phyloP scores from a whole-genome alignment of 129 eudicot species.

The Dittrichia graveolens region DNA sequence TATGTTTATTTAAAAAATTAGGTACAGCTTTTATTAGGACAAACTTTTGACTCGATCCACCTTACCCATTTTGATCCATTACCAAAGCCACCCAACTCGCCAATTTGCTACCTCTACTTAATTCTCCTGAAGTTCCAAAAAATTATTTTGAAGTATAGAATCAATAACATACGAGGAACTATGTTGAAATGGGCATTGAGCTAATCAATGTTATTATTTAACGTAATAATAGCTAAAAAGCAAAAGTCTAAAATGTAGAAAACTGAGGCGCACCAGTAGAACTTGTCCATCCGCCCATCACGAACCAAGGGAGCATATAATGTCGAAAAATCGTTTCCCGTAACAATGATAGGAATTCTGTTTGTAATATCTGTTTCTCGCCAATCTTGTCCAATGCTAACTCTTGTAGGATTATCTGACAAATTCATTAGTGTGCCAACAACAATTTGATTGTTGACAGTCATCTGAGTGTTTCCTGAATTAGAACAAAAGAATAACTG shows the following conservation, averaged over 20 bases:
- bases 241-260: constrained; percentile 6
- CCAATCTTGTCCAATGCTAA: constrained; percentile 95
- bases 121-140: neutral
- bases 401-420: constrained; percentile 94
- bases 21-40: too few species aligned
- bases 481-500: constrained; percentile 25
- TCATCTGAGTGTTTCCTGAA: constrained; percentile 94
- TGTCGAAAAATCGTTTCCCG: constrained; percentile 93
- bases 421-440: constrained; percentile 93
- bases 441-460: constrained; percentile 97
- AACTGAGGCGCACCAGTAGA: constrained; percentile 63
- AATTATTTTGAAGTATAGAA: neutral
- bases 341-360: constrained; percentile 84
- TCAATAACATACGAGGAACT: neutral
- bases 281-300: constrained; percentile 98
- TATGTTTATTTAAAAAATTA: neutral
- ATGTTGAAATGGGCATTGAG: constrained; percentile 15
- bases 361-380: constrained; percentile 74
- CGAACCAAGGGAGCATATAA: constrained; percentile 95
- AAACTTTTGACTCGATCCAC: neutral
- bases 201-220: constrained; percentile 11
- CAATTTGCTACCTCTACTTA: neutral
- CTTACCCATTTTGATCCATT: neutral
- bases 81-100: neutral
- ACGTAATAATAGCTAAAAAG: neutral